Percentiles rank a stretch among this genome's conserved stretches.
phyloP scores from a whole-genome alignment of 345 rosid genomes.

The Diplotaxis tenuifolia region DNA sequence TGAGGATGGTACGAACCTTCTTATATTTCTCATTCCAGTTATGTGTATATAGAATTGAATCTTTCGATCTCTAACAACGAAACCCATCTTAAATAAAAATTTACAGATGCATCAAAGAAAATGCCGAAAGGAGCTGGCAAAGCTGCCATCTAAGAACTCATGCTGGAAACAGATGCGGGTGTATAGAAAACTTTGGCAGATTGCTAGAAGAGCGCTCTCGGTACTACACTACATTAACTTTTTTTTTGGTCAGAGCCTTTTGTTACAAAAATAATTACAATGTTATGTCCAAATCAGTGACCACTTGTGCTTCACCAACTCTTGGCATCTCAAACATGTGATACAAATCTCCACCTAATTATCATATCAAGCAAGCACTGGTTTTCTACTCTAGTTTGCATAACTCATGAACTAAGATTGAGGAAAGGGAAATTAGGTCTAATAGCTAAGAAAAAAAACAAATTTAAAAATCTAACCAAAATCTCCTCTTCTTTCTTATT shows the following conservation, averaged over 20 bases:
- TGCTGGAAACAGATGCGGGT: slow-evolving; percentile 9
- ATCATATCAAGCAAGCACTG: background rate
- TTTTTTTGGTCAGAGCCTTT: slow-evolving; percentile 15
- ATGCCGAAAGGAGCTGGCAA: slow-evolving; percentile 65
- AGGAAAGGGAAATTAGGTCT: no score
- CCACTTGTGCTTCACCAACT: background rate
- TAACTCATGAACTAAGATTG: background rate
- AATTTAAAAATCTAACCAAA: no score
- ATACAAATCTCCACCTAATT: background rate
- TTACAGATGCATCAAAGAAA: slow-evolving; percentile 76
- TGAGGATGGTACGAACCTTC: slow-evolving; percentile 67
- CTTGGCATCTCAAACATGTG: background rate
- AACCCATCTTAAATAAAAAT: slow-evolving; percentile 9
- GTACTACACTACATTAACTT: background rate
- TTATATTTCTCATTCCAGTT: slow-evolving; percentile 14
- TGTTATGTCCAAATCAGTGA: slow-evolving; percentile 11
- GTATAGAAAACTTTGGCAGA: slow-evolving; percentile 13
- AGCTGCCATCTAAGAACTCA: slow-evolving; percentile 33
- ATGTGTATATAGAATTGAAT: background rate
- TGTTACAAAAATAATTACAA: background rate
- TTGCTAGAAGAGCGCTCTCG: slow-evolving; percentile 23
- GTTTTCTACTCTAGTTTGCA: background rate
- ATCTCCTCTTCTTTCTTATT: no score
- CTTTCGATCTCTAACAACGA: background rate
- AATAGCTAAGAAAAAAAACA: no score